Evolutionary conservation across 2,329 filamentous ascomycete species (phyloP).

Genomic region (Stemphylium lycopersici): DNA sequence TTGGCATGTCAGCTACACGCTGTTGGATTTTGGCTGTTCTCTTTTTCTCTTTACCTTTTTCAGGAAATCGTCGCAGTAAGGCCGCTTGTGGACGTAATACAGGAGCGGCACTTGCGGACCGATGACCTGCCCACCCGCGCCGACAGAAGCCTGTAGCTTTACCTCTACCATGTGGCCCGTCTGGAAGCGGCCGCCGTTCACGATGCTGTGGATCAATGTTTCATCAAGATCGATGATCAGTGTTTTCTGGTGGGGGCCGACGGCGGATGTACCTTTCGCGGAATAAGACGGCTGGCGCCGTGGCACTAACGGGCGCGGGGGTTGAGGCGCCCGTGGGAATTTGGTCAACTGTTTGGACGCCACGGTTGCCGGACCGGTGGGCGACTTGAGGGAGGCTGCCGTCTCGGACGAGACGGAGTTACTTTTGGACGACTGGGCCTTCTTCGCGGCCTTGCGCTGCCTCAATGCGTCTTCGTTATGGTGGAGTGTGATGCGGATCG

Average conservation of each 20-base stretch:
- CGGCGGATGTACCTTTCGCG: constrained; percentile 38
- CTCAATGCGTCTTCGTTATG: constrained; percentile 78
- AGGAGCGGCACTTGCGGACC: constrained; percentile 94
- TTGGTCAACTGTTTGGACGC: constrained; percentile 71
- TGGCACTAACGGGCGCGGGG: constrained; percentile 88
- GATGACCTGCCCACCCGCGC: constrained; percentile 69
- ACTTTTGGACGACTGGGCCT: constrained; percentile 54
- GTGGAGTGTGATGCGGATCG: constrained; percentile 89
- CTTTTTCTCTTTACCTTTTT: constrained; percentile 68
- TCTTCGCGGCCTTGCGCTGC: constrained; percentile 73
- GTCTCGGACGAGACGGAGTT: constrained; percentile 49
- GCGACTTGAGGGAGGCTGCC: constrained; percentile 83
- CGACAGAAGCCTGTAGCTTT: constrained; percentile 76
- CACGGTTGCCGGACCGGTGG: constrained; percentile 74
- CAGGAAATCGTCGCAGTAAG: constrained; percentile 95
- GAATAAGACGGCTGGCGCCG: constrained; percentile 88
- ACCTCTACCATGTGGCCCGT: constrained; percentile 99
- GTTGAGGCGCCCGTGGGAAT: constrained; percentile 88
- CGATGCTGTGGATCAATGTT: constrained; percentile 96
- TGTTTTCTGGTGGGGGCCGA: constrained; percentile 73
- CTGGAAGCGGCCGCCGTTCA: constrained; percentile 93
- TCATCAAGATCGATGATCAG: constrained; percentile 95
- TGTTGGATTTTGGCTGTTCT: not conserved
- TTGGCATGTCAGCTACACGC: constrained; percentile 23
- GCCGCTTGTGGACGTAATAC: constrained; percentile 98